Conservation (phyloP, 2,329 filamentous ascomycete species). For the Cucurbitaria berberidis region DNA sequence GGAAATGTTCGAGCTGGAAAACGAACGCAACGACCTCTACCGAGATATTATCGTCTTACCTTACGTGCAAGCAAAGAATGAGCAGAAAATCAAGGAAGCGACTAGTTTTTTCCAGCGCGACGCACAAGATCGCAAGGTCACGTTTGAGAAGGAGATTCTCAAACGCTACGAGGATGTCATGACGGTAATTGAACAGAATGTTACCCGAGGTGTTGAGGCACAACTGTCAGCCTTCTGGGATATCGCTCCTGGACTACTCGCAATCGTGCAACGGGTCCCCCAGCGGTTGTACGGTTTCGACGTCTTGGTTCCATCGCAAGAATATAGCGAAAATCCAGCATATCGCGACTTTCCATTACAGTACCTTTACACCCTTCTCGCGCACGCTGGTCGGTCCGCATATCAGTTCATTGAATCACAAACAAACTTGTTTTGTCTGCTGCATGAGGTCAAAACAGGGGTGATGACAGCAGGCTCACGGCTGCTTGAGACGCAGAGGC, state of each 20-base stretch:
- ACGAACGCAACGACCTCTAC: constrained; percentile 85
- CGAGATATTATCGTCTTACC: constrained; percentile 82
- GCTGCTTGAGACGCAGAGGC: constrained; percentile 69
- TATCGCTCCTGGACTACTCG: constrained; percentile 82
- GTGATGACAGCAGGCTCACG: constrained; percentile 73
- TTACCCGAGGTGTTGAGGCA: constrained; percentile 84
- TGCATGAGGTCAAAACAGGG: constrained; percentile 88
- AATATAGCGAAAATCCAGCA: constrained; percentile 83
- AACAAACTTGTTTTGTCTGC: constrained; percentile 84
- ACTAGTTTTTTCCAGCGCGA: constrained; percentile 84
- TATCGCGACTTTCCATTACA: constrained; percentile 84
- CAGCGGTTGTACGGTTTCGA: constrained; percentile 64
- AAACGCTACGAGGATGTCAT: constrained; percentile 78
- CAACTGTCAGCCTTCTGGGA: constrained; percentile 98
- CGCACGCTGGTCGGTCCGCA: constrained; percentile 88
- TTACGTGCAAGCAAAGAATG: constrained; percentile 74
- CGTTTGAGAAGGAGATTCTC: constrained; percentile 74
- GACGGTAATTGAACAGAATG: constrained; percentile 80
- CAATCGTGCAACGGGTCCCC: constrained; percentile 81
- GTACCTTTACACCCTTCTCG: constrained; percentile 84
- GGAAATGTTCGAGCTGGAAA: constrained; percentile 82
- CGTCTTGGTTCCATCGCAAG: constrained; percentile 76
- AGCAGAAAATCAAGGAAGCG: constrained; percentile 79
- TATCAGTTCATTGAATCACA: constrained; percentile 98
- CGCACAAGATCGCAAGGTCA: constrained; percentile 71